A percentile compares a stretch with the other conserved stretches of the same genome.
Evolutionary conservation across 2,329 filamentous ascomycete species (phyloP).

Genomic region (Ceratocystis papillata): DNA sequence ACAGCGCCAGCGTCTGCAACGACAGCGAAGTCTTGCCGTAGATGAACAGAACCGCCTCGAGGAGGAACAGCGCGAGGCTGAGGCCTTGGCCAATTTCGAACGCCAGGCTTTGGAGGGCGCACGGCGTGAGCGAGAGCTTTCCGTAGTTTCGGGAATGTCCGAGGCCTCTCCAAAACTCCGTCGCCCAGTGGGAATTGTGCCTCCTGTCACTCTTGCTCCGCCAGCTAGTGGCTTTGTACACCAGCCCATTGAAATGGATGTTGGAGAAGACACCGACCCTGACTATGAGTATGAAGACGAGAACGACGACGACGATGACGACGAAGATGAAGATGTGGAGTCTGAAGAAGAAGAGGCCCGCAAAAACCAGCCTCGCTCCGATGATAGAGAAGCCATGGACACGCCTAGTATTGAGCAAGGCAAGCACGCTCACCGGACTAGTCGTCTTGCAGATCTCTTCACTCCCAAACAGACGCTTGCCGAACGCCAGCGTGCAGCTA

Average conservation of each 20-base stretch:
- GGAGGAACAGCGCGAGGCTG: constrained; percentile 12
- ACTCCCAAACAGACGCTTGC: constrained; percentile 14
- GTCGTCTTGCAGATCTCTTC: constrained; percentile 20
- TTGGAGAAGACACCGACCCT: constrained; percentile 19
- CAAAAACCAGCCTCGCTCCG: not conserved
- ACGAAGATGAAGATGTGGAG: constrained; percentile 6
- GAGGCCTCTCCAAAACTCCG: constrained; percentile 1
- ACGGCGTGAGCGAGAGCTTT: constrained; percentile 20
- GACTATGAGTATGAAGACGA: constrained; percentile 16
- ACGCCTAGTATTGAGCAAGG: not conserved
- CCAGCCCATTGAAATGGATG: constrained; percentile 20
- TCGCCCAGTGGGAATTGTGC: constrained; percentile 17
- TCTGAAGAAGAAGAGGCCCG: constrained; percentile 14
- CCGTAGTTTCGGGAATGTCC: not conserved
- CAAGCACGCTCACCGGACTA: not conserved
- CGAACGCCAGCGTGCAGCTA: constrained; percentile 13
- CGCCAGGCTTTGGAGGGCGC: constrained; percentile 24
- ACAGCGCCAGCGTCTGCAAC: constrained; percentile 26
- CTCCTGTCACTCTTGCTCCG: constrained; percentile 19
- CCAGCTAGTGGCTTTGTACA: constrained; percentile 22
- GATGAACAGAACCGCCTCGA: constrained; percentile 10
- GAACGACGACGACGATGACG: constrained; percentile 6
- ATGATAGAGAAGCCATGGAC: constrained; percentile 2
- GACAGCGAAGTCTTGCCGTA: constrained; percentile 8
- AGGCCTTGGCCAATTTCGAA: constrained; percentile 18